These are phyloP conservation scores for Solanum chacoense DNA, from an alignment of 305 asterid species.

Conservation along the genomic window DNA sequence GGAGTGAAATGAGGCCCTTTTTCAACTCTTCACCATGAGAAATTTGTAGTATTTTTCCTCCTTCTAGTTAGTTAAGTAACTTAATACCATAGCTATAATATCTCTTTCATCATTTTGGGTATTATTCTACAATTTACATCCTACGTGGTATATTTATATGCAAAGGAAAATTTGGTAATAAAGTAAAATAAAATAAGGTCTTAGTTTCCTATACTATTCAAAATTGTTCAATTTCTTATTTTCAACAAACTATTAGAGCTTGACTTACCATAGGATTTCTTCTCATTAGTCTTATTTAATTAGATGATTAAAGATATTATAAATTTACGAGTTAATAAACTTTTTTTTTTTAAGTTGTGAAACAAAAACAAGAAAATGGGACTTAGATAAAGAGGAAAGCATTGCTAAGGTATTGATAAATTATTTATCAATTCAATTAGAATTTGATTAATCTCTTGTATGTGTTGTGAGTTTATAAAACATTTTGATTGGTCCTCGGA, in stretches of 20 bases:
- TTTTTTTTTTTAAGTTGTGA: background rate
- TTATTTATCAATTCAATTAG: no score
- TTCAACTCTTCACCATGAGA: background rate
- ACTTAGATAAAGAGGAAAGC: no score
- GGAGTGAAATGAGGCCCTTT: background rate
- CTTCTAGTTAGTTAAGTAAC: background rate
- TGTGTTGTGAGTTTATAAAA: background rate
- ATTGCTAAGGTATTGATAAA: no score
- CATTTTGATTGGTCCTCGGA: no score
- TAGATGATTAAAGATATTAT: background rate
- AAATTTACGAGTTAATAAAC: background rate
- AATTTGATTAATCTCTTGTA: background rate
- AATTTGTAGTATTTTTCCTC: background rate
- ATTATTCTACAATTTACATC: background rate
- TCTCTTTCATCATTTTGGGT: background rate
- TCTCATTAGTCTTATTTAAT: background rate
- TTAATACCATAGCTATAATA: background rate
- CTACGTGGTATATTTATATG: no score
- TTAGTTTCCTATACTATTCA: background rate
- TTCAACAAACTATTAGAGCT: background rate
- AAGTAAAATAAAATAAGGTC: background rate
- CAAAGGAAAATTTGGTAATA: accelerated
- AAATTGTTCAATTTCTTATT: background rate
- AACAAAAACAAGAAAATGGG: background rate
- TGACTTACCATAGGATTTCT: background rate